Conservation (phyloP, 202 grass and related monocot species). For the Carex arenaria region DNA sequence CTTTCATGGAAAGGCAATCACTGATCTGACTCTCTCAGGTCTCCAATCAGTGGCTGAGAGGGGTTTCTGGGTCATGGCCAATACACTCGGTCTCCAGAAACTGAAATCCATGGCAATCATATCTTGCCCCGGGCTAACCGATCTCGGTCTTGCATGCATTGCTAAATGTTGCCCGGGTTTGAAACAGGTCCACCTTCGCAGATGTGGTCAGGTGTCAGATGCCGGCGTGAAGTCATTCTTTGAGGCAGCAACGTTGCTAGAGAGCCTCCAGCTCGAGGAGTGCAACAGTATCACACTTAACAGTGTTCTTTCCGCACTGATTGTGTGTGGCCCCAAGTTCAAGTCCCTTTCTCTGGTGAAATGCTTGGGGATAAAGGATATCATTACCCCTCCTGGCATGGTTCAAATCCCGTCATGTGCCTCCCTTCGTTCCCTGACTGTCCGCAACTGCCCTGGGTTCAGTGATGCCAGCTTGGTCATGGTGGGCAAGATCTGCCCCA, state of each 20-base stretch:
- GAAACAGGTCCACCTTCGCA: conserved; percentile 65
- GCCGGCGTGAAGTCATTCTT: conserved; percentile 57
- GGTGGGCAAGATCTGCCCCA: conserved; percentile 81
- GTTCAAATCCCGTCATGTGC: conserved; percentile 57
- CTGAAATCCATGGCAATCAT: conserved; percentile 50
- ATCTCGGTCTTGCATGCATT: conserved; percentile 64
- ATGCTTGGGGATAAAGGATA: conserved; percentile 82
- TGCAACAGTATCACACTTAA: conserved; percentile 64
- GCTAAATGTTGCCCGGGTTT: conserved; percentile 71
- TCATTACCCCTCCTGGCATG: conserved; percentile 40
- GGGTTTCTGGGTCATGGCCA: conserved; percentile 99
- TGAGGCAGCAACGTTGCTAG: conserved; percentile 47
- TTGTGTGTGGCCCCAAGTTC: conserved; percentile 63
- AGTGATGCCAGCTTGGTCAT: conserved; percentile 67
- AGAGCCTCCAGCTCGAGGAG: conserved; percentile 69
- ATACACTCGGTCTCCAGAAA: conserved; percentile 78
- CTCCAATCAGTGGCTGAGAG: conserved; percentile 61
- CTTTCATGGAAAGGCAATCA: conserved; percentile 67
- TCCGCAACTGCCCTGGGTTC: conserved; percentile 73
- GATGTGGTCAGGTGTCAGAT: conserved; percentile 67
- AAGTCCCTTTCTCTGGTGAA: conserved; percentile 71
- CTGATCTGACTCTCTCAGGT: conserved; percentile 49
- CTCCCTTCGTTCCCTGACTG: conserved; percentile 64
- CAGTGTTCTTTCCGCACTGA: conserved; percentile 65
- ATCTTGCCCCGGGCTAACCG: conserved; percentile 67